phyloP scores from a whole-genome alignment of 2,329 filamentous ascomycete species.

The Penicillium janthinellum region DNA sequence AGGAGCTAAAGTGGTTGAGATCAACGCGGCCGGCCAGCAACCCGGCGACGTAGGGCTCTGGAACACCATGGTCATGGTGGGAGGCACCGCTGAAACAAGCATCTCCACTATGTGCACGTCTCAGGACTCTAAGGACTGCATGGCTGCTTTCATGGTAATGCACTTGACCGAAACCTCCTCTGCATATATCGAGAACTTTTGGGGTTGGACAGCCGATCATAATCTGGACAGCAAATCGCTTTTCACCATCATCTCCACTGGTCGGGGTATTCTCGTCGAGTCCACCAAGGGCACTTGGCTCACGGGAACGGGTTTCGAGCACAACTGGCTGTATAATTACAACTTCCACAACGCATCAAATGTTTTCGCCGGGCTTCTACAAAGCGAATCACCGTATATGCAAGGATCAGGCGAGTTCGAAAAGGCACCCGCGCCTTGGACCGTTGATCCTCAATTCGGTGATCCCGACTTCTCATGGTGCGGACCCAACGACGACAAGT shows the following conservation, averaged over 20 bases:
- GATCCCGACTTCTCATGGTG: slow-evolving; percentile 40
- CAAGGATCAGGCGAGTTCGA: slow-evolving; percentile 32
- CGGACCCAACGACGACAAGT: slow-evolving; percentile 28
- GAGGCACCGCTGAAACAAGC: slow-evolving; percentile 48
- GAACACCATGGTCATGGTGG: slow-evolving; percentile 51
- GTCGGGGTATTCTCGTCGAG: slow-evolving; percentile 47
- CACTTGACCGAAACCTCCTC: slow-evolving; percentile 53
- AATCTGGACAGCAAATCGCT: slow-evolving; percentile 47
- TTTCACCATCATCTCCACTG: slow-evolving; percentile 39
- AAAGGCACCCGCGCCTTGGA: slow-evolving; percentile 35
- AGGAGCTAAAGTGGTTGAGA: slow-evolving; percentile 50
- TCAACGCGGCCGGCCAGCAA: slow-evolving; percentile 52
- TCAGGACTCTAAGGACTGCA: slow-evolving; percentile 45
- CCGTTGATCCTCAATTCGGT: slow-evolving; percentile 22
- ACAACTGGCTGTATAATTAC: slow-evolving; percentile 53
- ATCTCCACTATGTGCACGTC: slow-evolving; percentile 44
- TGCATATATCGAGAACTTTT: slow-evolving; percentile 58
- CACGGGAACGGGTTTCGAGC: slow-evolving; percentile 50
- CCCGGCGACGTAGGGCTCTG: slow-evolving; percentile 56
- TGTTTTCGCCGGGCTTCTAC: slow-evolving; percentile 44
- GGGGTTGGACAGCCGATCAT: slow-evolving; percentile 54
- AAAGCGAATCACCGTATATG: slow-evolving; percentile 41
- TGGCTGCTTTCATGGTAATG: slow-evolving; percentile 54
- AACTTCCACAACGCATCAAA: slow-evolving; percentile 48
- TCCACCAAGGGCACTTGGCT: slow-evolving; percentile 48